A percentile compares a stretch with the other conserved stretches of the same genome.
phyloP scores from a whole-genome alignment of 345 rosid species.

The Populus alba region DNA sequence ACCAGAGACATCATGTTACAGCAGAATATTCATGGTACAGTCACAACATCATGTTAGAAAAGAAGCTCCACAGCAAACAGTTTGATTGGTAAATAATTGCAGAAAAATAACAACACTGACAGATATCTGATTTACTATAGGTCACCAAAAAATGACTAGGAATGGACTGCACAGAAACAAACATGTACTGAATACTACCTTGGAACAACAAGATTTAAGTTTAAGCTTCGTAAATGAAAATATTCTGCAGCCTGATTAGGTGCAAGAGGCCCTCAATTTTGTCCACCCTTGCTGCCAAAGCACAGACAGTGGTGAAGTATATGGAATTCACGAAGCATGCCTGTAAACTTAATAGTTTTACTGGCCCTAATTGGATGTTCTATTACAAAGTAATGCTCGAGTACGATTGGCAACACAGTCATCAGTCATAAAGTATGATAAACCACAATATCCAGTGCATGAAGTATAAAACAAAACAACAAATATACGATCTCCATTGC shows the following conservation, averaged over 20 bases:
- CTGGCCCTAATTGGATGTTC: not conserved
- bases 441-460: not conserved
- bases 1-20: not conserved
- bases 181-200: not conserved
- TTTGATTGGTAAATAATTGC: not conserved
- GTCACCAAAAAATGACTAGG: not conserved
- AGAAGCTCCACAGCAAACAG: not conserved
- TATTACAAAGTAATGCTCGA: not conserved
- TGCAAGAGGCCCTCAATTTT: not conserved
- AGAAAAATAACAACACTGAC: not conserved
- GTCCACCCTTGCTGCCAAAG: not conserved
- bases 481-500: not conserved
- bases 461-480: not conserved
- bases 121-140: not conserved
- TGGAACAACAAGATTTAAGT: not conserved
- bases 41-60: not conserved
- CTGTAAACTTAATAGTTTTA: not conserved
- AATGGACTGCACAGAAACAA: not conserved
- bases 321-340: not conserved
- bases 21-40: not conserved
- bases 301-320: not conserved
- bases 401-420: not conserved
- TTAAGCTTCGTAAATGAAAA: not conserved
- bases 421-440: not conserved
- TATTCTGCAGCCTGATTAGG: not conserved